Evolutionary conservation across 2,329 filamentous ascomycete species (phyloP).

Genomic region (Paraphoma chrysanthemicola): DNA sequence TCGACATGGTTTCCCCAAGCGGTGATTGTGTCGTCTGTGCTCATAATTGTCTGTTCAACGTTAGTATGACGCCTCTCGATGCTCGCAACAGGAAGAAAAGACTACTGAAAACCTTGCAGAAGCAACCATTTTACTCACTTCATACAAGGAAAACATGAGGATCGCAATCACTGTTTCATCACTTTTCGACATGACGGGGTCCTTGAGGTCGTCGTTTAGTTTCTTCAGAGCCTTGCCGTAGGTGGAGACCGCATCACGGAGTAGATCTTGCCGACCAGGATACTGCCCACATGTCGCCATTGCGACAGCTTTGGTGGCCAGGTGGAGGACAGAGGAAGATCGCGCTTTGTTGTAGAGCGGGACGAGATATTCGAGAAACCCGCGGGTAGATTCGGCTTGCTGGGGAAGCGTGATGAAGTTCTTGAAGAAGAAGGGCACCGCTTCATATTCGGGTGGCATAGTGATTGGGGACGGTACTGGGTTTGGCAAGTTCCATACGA

Average conservation of each 20-base stretch:
- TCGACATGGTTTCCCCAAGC: conserved; percentile 51
- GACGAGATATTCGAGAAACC: conserved; percentile 48
- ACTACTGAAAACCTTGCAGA: conserved; percentile 23
- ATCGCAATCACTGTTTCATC: conserved; percentile 50
- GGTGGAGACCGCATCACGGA: conserved; percentile 40
- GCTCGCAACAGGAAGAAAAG: conserved; percentile 11
- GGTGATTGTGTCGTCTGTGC: conserved; percentile 44
- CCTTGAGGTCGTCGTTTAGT: conserved; percentile 45
- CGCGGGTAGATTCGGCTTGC: conserved; percentile 46
- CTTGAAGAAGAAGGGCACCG: conserved; percentile 51
- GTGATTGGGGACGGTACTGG: conserved; percentile 33
- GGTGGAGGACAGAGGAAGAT: conserved; percentile 47
- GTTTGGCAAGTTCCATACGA: conserved; percentile 39
- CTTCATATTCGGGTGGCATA: conserved; percentile 45
- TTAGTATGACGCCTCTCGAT: conserved; percentile 17
- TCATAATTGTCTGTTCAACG: conserved; percentile 43
- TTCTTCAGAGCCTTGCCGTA: conserved; percentile 49
- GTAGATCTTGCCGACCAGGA: conserved; percentile 42
- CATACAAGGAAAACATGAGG: conserved; percentile 51
- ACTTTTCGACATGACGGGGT: conserved; percentile 43
- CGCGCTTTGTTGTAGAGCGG: conserved; percentile 46
- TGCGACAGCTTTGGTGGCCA: conserved; percentile 49
- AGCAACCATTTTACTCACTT: conserved; percentile 41
- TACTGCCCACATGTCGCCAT: conserved; percentile 49
- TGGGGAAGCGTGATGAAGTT: conserved; percentile 50